These are phyloP conservation scores for Xerocomus minutiporus DNA, from an alignment of 1,284 basidiomycete species.

Conservation along the genomic window DNA sequence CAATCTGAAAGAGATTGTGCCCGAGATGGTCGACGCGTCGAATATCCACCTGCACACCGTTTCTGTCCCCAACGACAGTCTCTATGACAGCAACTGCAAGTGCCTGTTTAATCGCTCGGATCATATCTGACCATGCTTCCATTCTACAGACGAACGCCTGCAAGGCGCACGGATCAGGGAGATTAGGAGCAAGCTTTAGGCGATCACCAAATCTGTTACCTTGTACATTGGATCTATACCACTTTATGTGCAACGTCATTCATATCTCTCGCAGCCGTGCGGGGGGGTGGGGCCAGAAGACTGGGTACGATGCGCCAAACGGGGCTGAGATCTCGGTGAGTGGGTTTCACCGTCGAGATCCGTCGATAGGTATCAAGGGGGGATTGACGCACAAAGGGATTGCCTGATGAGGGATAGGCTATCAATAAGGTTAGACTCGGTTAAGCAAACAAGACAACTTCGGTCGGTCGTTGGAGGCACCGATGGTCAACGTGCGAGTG, in stretches of 20 bases:
- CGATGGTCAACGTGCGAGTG: neutral
- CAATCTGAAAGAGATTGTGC: conserved; percentile 72
- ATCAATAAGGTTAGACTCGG: neutral
- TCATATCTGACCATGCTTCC: conserved; percentile 31
- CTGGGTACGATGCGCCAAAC: neutral
- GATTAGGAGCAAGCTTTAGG: conserved; percentile 47
- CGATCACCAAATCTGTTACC: conserved; percentile 1
- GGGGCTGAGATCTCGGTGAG: neutral
- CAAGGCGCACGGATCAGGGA: conserved; percentile 49
- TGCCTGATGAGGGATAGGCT: neutral
- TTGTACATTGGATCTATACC: neutral
- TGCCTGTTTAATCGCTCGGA: conserved; percentile 5
- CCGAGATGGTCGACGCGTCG: conserved; percentile 84
- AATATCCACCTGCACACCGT: conserved; percentile 62
- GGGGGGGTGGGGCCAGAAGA: neutral
- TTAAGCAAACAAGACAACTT: neutral
- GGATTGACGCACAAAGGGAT: neutral
- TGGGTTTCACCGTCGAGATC: neutral
- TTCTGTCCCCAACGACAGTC: conserved; percentile 62
- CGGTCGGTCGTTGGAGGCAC: neutral
- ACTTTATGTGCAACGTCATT: conserved; percentile 1
- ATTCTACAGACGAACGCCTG: conserved; percentile 39
- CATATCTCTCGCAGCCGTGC: neutral
- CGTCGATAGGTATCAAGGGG: neutral
- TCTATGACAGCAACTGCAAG: conserved; percentile 79